phyloP scores from a whole-genome alignment of 176 grass and related monocot species.

The Bonia amplexicaulis region DNA sequence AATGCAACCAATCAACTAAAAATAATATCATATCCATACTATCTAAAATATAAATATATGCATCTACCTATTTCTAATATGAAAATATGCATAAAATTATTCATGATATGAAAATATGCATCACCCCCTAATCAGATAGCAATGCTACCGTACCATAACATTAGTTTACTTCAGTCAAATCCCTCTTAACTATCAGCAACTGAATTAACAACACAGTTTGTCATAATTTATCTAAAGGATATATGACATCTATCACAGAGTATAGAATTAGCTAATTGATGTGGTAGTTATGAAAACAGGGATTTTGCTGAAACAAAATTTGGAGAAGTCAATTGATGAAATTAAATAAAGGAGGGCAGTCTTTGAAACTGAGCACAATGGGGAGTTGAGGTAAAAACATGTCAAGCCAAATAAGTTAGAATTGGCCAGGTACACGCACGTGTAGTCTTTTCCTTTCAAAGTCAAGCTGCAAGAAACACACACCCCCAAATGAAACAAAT shows the following conservation, averaged over 20 bases:
- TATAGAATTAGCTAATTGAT: slow-evolving; percentile 5
- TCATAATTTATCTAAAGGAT: neutral
- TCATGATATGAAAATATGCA: no score
- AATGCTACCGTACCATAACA: no score
- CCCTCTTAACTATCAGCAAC: neutral
- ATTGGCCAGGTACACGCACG: slow-evolving; percentile 56
- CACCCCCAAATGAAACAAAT: neutral
- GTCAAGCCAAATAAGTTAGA: slow-evolving; percentile 27
- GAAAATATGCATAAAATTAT: no score
- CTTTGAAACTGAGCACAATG: slow-evolving; percentile 4
- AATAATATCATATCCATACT: no score
- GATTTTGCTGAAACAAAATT: slow-evolving; percentile 4
- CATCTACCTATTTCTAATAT: no score
- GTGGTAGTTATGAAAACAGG: neutral
- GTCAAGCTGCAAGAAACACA: slow-evolving; percentile 58
- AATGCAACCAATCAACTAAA: no score
- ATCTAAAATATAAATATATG: no score
- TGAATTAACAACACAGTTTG: neutral
- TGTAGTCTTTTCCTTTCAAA: slow-evolving; percentile 91
- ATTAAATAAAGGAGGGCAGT: neutral
- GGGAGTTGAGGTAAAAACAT: slow-evolving; percentile 10
- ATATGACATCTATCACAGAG: neutral
- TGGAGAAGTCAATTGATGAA: neutral
- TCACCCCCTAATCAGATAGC: no score
- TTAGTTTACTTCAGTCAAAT: neutral